A percentile compares a stretch with the other conserved stretches of the same genome.
Evolutionary conservation across 2,329 filamentous ascomycete genomes (phyloP).

Genomic region (Metarhizium humberi): DNA sequence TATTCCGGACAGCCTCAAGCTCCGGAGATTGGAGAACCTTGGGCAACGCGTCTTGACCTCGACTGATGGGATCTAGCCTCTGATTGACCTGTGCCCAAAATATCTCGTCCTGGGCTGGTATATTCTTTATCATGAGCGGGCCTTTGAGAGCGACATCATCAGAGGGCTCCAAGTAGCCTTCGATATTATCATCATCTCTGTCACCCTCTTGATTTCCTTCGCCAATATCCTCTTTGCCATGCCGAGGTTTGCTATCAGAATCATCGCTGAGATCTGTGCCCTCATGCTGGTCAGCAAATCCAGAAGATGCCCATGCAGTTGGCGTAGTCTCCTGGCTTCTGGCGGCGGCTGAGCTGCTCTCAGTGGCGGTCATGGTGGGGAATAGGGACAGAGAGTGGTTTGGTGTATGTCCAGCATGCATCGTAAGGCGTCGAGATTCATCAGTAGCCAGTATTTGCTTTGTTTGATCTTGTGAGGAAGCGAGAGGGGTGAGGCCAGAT

Average conservation of each 20-base stretch:
- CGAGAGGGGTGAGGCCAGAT: slow-evolving; percentile 2
- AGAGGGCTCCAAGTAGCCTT: slow-evolving; percentile 26
- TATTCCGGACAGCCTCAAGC: slow-evolving; percentile 1
- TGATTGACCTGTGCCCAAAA: slow-evolving; percentile 41
- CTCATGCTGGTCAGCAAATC: not conserved
- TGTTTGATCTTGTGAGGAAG: slow-evolving; percentile 28
- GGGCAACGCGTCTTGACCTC: slow-evolving; percentile 36
- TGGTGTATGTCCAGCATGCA: slow-evolving; percentile 56
- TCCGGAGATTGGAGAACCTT: slow-evolving; percentile 24
- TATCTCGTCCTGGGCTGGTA: slow-evolving; percentile 45
- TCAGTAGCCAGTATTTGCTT: slow-evolving; percentile 36
- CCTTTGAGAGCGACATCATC: slow-evolving; percentile 40
- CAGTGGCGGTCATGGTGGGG: slow-evolving; percentile 33
- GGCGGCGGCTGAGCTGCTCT: slow-evolving; percentile 16
- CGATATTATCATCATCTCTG: slow-evolving; percentile 7
- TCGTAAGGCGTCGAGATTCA: slow-evolving; percentile 42
- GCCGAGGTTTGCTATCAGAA: not conserved
- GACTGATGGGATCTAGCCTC: slow-evolving; percentile 41
- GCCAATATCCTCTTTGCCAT: not conserved
- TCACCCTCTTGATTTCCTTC: not conserved
- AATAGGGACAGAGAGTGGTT: slow-evolving; percentile 48
- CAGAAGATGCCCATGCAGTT: slow-evolving; percentile 11
- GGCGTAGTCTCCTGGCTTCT: slow-evolving; percentile 21
- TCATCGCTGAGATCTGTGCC: not conserved
- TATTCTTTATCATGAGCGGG: slow-evolving; percentile 45